Evolutionary conservation across 164 flowering plant species (phyloP), one percentile per base, ranked within the genome.

Genomic region (Platanus orientalis): DNA sequence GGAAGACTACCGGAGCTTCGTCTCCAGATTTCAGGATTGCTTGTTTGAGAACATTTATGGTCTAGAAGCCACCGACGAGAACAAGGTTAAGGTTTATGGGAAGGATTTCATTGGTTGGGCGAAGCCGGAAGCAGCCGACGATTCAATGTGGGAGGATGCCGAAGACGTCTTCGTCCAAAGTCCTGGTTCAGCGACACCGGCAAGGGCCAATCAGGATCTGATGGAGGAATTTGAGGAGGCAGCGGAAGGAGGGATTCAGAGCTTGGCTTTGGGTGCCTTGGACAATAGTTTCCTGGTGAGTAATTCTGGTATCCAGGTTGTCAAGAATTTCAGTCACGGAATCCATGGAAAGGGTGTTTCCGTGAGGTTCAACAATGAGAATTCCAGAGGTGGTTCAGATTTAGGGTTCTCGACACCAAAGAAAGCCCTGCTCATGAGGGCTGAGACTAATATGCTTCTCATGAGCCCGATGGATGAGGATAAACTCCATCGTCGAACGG

Each of bases 221-320:
- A 76, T 77, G 64, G 94, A 88, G 80, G 95, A 86, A 76, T 89
- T 89, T 64, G 97, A 92, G 69, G 97, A 92, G 75, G 98, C 79
- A 0, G 89, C 96, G 0, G 65, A 79, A 1, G 95, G 83, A 1
- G 85, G 95, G 16, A 92, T 95, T 24, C 90, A 90, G 79, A 92
- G 97, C 76, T 73, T 95, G 79, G 96, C 99, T 0, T 73, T 95
- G 69, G 99, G 99, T 60, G 99, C 99, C 0, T 67, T 95, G 82
- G 99, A 85, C 59, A 92, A 95, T 58, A 95, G 99, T 78, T 95
- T 95, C 69, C 67, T 92, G 68, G 97, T 95, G 13, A 77, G 86
- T 58, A 71, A 83, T 67, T 81, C 87, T 19, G 97, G 99, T 6
- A 85, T 95, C 72, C 96, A 95, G 72, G 99, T 92, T 63, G 96